Conservation (phyloP, 805 yeast genomes). For the Starmerella stellata region DNA sequence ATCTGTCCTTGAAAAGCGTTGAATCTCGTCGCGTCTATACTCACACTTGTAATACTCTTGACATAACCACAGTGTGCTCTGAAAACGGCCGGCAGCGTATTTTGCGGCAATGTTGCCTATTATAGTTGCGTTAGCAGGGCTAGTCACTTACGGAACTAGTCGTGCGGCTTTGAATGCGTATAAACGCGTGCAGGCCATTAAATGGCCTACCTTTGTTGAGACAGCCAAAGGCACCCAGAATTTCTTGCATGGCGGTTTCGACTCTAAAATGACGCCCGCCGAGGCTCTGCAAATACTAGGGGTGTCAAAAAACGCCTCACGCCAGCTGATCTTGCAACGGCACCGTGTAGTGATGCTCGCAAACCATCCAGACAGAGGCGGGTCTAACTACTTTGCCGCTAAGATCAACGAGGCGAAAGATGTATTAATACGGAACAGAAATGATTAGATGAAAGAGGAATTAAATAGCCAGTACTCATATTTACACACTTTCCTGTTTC, state of each 20-base stretch:
- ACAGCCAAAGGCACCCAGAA: conserved; percentile 2
- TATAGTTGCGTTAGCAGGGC: conserved; percentile 19
- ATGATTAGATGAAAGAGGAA: too few species aligned
- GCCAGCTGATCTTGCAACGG: conserved; percentile 51
- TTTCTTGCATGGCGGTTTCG: conserved; percentile 24
- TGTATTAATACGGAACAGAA: conserved; percentile 2
- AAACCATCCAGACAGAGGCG: conserved; percentile 91
- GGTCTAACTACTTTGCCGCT: conserved; percentile 73
- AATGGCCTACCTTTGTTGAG: not conserved
- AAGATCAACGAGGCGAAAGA: conserved; percentile 68
- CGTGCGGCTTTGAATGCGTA: conserved; percentile 23
- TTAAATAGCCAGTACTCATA: too few species aligned
- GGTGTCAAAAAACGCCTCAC: conserved; percentile 22
- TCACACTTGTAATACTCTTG: too few species aligned
- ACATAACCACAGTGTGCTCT: too few species aligned
- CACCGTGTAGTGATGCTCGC: conserved; percentile 73
- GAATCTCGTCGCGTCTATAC: too few species aligned
- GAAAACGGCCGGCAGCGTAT: too few species aligned
- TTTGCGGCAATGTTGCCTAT: conserved; percentile 21
- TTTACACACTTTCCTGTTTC: too few species aligned
- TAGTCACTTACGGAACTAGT: conserved; percentile 18
- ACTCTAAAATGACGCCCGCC: conserved; percentile 29
- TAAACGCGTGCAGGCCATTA: conserved; percentile 16
- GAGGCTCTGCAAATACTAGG: conserved; percentile 38
- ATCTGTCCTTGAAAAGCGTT: too few species aligned